Conservation (phyloP, 352 stramenopile genomes). For the Phytophthora syringae region DNA sequence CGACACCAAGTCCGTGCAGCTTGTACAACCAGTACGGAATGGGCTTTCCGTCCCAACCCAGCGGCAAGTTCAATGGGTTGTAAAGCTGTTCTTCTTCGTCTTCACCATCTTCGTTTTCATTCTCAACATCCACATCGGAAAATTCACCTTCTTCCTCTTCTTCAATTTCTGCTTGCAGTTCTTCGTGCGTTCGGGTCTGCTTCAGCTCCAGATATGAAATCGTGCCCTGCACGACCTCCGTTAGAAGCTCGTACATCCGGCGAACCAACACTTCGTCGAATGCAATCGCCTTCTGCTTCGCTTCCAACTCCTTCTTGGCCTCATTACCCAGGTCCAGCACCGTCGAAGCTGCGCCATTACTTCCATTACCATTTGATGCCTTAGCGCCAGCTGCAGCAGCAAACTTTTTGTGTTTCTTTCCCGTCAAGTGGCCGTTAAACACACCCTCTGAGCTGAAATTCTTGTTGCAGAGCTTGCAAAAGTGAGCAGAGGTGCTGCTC, state of each 20-base stretch:
- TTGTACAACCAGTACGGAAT: slow-evolving; percentile 99
- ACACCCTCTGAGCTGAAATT: slow-evolving; percentile 78
- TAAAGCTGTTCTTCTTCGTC: slow-evolving; percentile 97
- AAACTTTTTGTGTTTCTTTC: slow-evolving; percentile 85
- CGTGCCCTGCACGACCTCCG: slow-evolving; percentile 83
- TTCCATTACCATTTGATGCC: slow-evolving; percentile 6
- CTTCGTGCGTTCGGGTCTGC: slow-evolving; percentile 88
- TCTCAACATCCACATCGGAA: slow-evolving; percentile 83
- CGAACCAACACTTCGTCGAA: slow-evolving; percentile 80
- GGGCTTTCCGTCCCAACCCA: slow-evolving; percentile 99
- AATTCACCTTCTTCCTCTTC: slow-evolving; percentile 89
- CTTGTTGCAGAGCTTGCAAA: slow-evolving; percentile 73
- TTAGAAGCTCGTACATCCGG: slow-evolving; percentile 78
- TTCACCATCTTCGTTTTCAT: slow-evolving; percentile 61
- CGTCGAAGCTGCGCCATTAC: slow-evolving; percentile 12
- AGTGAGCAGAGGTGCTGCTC: slow-evolving; percentile 37
- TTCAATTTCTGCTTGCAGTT: slow-evolving; percentile 84
- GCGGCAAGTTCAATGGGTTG: slow-evolving; percentile 98
- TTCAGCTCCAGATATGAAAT: slow-evolving; percentile 90
- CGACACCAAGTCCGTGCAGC: slow-evolving; percentile 98
- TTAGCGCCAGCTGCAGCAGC: slow-evolving; percentile 40
- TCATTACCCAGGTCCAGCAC: slow-evolving; percentile 4
- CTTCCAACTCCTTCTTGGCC: slow-evolving; percentile 19
- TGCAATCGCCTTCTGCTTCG: slow-evolving; percentile 57
- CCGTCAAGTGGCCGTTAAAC: slow-evolving; percentile 74